Percentiles rank a stretch among this genome's conserved stretches.
These are phyloP conservation scores for Xylaria sp. DNA, from an alignment of 2,329 filamentous ascomycete genomes.

Conservation along the genomic window DNA sequence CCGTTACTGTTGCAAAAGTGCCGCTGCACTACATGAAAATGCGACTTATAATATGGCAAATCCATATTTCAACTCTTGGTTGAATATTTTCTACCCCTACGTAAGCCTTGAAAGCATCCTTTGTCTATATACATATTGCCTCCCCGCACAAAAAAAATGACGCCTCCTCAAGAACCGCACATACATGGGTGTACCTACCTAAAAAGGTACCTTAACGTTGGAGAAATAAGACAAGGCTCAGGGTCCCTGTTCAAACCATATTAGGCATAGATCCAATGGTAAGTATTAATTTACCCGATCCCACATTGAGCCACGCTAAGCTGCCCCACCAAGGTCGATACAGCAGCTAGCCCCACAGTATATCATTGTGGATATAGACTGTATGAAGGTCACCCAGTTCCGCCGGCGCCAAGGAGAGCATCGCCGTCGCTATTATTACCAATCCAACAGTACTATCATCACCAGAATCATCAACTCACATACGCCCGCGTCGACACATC, in stretches of 20 bases:
- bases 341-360: too few species aligned
- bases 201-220: not conserved
- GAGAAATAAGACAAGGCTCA: not conserved
- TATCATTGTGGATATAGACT: not conserved
- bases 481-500: not conserved
- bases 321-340: too few species aligned
- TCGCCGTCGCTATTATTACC: not conserved
- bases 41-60: conserved; percentile 1
- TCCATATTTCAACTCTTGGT: conserved; percentile 1
- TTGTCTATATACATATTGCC: not conserved
- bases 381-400: not conserved
- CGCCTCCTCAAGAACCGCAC: not conserved
- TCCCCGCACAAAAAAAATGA: conserved; percentile 1
- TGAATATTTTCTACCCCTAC: not conserved
- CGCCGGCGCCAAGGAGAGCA: not conserved
- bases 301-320: not conserved
- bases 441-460: not conserved
- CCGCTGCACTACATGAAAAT: not conserved
- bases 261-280: not conserved
- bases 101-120: not conserved
- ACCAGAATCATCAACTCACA: not conserved
- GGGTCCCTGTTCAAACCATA: not conserved
- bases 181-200: not conserved
- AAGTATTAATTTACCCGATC: not conserved
- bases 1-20: not conserved